Base-by-base conservation (phyloP, 495 filamentous ascomycete genomes). In the Lasiosphaeria miniovina region DNA sequence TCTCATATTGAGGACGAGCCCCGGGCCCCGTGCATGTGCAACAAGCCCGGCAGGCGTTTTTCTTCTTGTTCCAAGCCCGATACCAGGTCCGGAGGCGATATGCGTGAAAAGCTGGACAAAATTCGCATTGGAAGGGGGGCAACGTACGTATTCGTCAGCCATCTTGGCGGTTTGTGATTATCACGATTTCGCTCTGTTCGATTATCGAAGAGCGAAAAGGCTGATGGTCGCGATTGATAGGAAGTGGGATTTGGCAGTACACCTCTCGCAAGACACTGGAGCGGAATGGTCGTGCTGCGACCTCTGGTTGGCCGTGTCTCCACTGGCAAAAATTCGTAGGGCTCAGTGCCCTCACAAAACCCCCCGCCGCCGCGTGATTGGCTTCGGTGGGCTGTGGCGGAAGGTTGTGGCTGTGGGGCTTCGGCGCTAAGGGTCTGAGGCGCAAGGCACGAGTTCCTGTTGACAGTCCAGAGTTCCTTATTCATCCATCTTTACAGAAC, bases 111-210 rank as follows among this genome's bases (percentile, higher is more conserved):
- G 10, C 6, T 34, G 51, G 46, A 38, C n/a, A 48, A 32, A 56
- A 24, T 24, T 24, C 24, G 24, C 24, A 24, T 24, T 24, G 24
- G 24, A 24, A 24, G 24, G 24, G 24, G 24, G 24, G 24, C 24
- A 24, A 90, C 90, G 80, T 83, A 93, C 90, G 84, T 96, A 96
- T 80, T 91, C 88, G 82, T 96, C 91, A 85, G 91, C 91, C 91
- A 96, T 96, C 82, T 81, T 93, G 85, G 81, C 83, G 82, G 79
- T 71, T 68, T 60, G 53, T 59, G 55, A 56, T 55, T 69, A 71
- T 74, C 66, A 69, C 64, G 68, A 64, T 57, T 63, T 65, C 69
- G 71, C 71, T 69, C 49, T n/a, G 60, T 66, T 70, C 69, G 72
- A 72, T 65, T 71, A 71, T 74, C 70, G 68, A 75, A 71, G 65